These are phyloP conservation scores for Pseudohyphozyma bogoriensis DNA, from an alignment of 768 basidiomycete genomes.

Conservation along the genomic window DNA sequence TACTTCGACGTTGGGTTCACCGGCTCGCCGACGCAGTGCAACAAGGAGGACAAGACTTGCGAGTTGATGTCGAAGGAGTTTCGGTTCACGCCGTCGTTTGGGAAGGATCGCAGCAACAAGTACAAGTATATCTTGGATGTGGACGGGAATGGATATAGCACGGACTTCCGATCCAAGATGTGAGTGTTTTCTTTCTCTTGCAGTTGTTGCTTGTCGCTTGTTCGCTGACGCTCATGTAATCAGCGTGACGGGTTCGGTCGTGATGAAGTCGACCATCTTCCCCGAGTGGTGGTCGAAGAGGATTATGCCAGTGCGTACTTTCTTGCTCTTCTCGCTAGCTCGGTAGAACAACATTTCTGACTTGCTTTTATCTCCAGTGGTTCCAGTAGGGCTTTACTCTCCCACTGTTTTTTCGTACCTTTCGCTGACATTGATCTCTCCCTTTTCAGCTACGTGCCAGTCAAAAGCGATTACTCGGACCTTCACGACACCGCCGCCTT, in stretches of 20 bases:
- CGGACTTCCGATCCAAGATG: slow-evolving; percentile 15
- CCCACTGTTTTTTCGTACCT: background rate
- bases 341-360: too few relatives aligned
- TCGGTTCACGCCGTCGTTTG: slow-evolving; percentile 13
- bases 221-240: too few relatives aligned
- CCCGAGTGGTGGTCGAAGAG: slow-evolving; percentile 57
- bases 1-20: slow-evolving; percentile 31
- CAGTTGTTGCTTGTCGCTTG: background rate
- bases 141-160: slow-evolving; percentile 27
- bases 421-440: slow-evolving; percentile 43
- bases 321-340: background rate
- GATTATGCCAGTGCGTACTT: slow-evolving; percentile 63
- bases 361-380: slow-evolving; percentile 43
- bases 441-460: slow-evolving; percentile 26
- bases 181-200: background rate
- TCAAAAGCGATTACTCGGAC: slow-evolving; percentile 34
- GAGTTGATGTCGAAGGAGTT: slow-evolving; percentile 8
- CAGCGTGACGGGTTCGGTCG: slow-evolving; percentile 15
- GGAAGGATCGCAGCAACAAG: slow-evolving; percentile 63
- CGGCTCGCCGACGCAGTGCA: slow-evolving; percentile 29
- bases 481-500: slow-evolving; percentile 62
- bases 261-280: slow-evolving; percentile 31
- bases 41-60: slow-evolving; percentile 26
- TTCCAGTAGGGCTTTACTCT: slow-evolving; percentile 36
- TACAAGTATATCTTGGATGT: slow-evolving; percentile 33